Evolutionary conservation across 345 rosid genomes (phyloP), one percentile per base, ranked within the genome.

Genomic region (Combretum micranthum): DNA sequence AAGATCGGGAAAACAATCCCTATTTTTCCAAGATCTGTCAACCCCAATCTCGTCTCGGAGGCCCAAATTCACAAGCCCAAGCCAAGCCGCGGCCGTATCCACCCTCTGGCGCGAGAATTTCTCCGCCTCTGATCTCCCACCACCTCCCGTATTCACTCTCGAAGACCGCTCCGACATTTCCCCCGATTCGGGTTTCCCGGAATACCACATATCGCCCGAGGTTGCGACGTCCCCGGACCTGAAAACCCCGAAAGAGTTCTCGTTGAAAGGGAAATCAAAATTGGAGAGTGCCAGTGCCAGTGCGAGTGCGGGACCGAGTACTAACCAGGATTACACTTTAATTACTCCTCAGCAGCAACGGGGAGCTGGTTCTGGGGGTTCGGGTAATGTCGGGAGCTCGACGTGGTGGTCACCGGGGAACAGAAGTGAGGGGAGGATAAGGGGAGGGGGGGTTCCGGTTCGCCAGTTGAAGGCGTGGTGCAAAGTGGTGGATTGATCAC

Each of bases 81-180:
- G 88, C 1, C 97, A 93, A 63, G 84, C 88, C 42, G 94, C 99
- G 4, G 99, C 97, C 0, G 99, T 93, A 5, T 93, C 99, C 15
- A 86, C 99, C n/a, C 75, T 87, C 58, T 83, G 99, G 97, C 89
- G 90, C n/a, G 99, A 93, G 59, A 89, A 83, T 75, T 75, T 80
- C 4, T 85, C 88, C 55, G 82, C 83, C 51, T 82, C 96, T 0
- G 96, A 93, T 78, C 96, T 93, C 72, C 99, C 99, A 1, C 97
- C 99, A 0, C 99, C 97, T 63, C 99, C 99, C 4, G 69, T 89
- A 75, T 83, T 69, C 65, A 86, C 97, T 8, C 56, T 93, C 73
- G 95, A 89, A 67, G 99, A 93, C 71, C 91, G 94, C 12, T 73
- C 91, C 0, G 95, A 93, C 72, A 81, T 89, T 60, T 87, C 99